phyloP scores from a whole-genome alignment of 148 eudicot genomes.

The Polygonum maritimum region DNA sequence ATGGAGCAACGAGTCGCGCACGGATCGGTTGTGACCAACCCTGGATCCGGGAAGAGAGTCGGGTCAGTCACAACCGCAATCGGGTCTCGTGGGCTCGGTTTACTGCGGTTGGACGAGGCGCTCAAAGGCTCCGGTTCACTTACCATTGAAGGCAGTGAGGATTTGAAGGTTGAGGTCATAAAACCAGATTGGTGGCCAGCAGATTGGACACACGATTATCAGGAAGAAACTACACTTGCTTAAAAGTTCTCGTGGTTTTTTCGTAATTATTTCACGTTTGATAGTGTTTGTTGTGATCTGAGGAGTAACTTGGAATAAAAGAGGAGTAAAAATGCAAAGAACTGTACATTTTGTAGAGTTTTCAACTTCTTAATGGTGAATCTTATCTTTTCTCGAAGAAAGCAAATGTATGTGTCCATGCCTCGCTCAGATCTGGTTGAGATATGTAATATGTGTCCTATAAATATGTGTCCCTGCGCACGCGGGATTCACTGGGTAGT shows the following conservation, averaged over 20 bases:
- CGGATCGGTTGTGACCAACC: constrained; percentile 43
- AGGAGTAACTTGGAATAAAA: not conserved
- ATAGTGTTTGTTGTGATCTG: not conserved
- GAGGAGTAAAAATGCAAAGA: not conserved
- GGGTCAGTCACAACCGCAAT: constrained; percentile 74
- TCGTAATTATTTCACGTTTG: not conserved
- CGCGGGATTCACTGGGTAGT: too few species aligned
- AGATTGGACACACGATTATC: constrained; percentile 59
- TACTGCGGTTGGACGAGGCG: constrained; percentile 69
- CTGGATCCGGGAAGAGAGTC: constrained; percentile 50
- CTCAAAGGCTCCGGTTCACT: constrained; percentile 40
- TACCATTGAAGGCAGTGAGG: constrained; percentile 53
- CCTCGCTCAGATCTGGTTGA: too few species aligned
- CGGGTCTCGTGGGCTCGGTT: constrained; percentile 78
- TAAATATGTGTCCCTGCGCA: too few species aligned
- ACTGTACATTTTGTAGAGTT: not conserved
- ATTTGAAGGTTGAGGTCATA: constrained; percentile 52
- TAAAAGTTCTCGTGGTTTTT: not conserved
- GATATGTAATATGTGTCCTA: too few species aligned
- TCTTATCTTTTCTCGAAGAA: too few species aligned
- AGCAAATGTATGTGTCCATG: too few species aligned
- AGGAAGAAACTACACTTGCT: constrained; percentile 16
- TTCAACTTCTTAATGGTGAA: not conserved
- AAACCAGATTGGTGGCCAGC: constrained; percentile 92
- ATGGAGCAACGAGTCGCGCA: constrained; percentile 64